These are phyloP conservation scores for Colletotrichum sojae DNA, from an alignment of 2,329 filamentous ascomycete species.

Conservation along the genomic window DNA sequence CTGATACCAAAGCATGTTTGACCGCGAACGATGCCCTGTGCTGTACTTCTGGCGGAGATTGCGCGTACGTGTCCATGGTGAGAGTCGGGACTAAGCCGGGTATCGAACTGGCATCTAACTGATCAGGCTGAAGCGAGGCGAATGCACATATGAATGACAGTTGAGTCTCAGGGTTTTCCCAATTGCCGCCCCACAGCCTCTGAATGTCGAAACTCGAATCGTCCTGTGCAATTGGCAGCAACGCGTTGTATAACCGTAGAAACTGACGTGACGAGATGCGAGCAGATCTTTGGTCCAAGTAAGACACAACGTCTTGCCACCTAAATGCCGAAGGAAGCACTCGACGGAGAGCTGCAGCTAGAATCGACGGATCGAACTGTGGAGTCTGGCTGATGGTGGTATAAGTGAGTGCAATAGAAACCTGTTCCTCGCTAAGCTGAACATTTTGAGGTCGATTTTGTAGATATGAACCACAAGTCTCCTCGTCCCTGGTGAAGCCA, in stretches of 20 bases:
- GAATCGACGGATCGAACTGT: conserved; percentile 64
- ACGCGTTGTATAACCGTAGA: conserved; percentile 81
- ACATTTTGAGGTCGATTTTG: conserved; percentile 67
- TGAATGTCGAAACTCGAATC: conserved; percentile 83
- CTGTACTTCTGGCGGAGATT: conserved; percentile 63
- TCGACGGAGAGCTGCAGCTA: conserved; percentile 75
- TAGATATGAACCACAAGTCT: conserved; percentile 71
- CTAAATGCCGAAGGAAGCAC: conserved; percentile 74
- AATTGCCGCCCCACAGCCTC: conserved; percentile 89
- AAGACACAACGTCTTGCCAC: conserved; percentile 80
- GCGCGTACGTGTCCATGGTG: conserved; percentile 69
- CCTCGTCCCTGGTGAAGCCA: conserved; percentile 81
- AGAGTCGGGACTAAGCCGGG: conserved; percentile 86
- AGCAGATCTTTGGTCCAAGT: conserved; percentile 85
- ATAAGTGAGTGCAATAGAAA: conserved; percentile 83
- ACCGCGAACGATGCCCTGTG: conserved; percentile 74
- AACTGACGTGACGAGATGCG: conserved; percentile 86
- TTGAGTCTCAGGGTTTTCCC: conserved; percentile 89
- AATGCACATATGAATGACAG: conserved; percentile 95
- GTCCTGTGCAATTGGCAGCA: conserved; percentile 79
- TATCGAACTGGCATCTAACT: conserved; percentile 88
- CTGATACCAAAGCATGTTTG: conserved; percentile 89
- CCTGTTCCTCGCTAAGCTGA: conserved; percentile 83
- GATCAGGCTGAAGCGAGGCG: conserved; percentile 79
- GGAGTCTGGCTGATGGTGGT: conserved; percentile 71